Evolutionary conservation across 164 flowering plant genomes (phyloP).

Genomic region (Protea cynaroides): DNA sequence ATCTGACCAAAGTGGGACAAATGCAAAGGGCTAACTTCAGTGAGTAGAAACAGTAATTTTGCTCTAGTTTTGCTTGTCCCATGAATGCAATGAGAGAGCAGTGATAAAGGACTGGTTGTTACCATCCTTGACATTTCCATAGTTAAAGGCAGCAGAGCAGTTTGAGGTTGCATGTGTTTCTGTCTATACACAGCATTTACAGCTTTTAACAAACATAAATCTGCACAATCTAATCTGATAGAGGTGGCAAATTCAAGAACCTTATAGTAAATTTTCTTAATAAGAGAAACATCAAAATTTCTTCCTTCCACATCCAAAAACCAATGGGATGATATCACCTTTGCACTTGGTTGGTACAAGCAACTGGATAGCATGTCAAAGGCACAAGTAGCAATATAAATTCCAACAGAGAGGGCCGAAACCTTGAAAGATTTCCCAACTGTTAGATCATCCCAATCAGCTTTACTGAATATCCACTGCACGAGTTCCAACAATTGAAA

Average conservation of each 20-base stretch:
- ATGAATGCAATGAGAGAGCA: slow-evolving; percentile 48
- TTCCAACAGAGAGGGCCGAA: slow-evolving; percentile 40
- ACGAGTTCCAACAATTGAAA: slow-evolving; percentile 64
- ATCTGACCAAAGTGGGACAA: slow-evolving; percentile 52
- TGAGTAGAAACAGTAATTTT: slow-evolving; percentile 41
- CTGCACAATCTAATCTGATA: slow-evolving; percentile 40
- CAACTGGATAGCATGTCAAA: slow-evolving; percentile 42
- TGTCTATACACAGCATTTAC: slow-evolving; percentile 26
- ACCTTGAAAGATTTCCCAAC: slow-evolving; percentile 14
- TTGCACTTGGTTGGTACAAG: slow-evolving; percentile 22
- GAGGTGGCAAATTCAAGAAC: slow-evolving; percentile 31
- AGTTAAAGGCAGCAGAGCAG: slow-evolving; percentile 29
- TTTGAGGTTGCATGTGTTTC: slow-evolving; percentile 23
- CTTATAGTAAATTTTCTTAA: slow-evolving; percentile 46
- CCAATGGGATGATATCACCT: slow-evolving; percentile 15
- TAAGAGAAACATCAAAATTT: slow-evolving; percentile 22
- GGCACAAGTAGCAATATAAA: slow-evolving; percentile 46
- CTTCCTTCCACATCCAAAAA: slow-evolving; percentile 32
- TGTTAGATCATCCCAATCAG: slow-evolving; percentile 20
- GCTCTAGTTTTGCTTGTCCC: slow-evolving; percentile 43
- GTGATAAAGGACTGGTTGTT: slow-evolving; percentile 41
- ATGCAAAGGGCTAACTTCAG: slow-evolving; percentile 63
- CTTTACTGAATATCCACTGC: slow-evolving; percentile 44
- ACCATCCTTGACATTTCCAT: slow-evolving; percentile 43
- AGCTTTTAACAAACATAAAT: slow-evolving; percentile 63